Conservation (phyloP, 176 grass and related monocot genomes). For the Musa troglodytarum region DNA sequence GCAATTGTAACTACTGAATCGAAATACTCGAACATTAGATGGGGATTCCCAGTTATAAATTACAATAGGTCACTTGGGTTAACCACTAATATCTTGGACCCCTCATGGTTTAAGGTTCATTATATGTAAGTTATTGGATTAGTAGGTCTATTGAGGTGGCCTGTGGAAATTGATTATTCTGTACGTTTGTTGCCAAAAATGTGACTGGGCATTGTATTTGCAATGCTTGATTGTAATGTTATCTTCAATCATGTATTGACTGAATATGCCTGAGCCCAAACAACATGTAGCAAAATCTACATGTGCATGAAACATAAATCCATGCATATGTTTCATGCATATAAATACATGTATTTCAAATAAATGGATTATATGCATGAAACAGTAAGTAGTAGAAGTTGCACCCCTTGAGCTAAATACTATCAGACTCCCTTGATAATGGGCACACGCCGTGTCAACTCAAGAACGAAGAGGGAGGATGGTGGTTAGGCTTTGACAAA, state of each 20-base stretch:
- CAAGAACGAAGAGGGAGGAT: neutral
- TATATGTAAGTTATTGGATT: neutral
- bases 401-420: too few species aligned
- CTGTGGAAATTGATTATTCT: neutral
- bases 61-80: neutral
- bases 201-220: neutral
- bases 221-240: neutral
- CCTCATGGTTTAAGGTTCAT: neutral
- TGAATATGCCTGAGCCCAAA: neutral
- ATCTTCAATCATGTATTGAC: neutral
- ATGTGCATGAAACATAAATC: too few species aligned
- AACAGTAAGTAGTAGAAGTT: too few species aligned
- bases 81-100: neutral
- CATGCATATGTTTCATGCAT: neutral
- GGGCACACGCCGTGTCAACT: neutral
- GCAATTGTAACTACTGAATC: too few species aligned
- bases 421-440: neutral
- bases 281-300: neutral
- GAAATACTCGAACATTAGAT: too few species aligned
- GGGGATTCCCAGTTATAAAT: neutral
- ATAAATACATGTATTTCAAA: neutral
- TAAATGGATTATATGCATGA: neutral
- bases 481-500: too few species aligned
- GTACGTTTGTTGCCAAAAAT: neutral
- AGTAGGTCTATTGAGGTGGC: neutral